These are phyloP conservation scores for Cyclostephanos invisitatus DNA, from an alignment of 108 stramenopile genomes.

Conservation along the genomic window DNA sequence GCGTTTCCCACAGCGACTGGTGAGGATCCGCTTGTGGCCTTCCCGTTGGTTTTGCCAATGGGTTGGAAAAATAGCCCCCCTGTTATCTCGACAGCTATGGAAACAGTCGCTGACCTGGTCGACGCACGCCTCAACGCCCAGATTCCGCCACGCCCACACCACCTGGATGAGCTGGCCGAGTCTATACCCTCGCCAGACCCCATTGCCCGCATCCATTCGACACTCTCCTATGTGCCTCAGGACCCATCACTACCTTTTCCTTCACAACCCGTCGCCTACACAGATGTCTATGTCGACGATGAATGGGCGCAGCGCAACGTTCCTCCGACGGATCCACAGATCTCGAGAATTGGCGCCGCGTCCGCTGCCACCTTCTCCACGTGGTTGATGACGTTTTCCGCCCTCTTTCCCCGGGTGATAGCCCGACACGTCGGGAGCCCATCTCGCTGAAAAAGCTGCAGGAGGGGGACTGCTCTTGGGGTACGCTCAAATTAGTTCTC, in stretches of 20 bases:
- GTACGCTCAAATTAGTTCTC: conserved; percentile 16
- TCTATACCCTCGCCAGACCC: not conserved
- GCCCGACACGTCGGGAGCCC: conserved; percentile 22
- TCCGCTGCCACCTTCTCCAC: not conserved
- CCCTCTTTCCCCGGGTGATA: conserved; percentile 21
- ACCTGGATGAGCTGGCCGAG: not conserved
- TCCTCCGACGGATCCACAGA: not conserved
- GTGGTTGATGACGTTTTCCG: conserved; percentile 28
- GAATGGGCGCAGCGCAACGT: not conserved
- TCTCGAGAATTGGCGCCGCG: not conserved
- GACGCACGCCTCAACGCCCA: not conserved
- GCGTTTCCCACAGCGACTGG: conserved; percentile 2
- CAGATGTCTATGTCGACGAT: conserved; percentile 24
- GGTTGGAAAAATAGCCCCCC: conserved; percentile 15
- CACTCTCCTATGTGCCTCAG: not conserved
- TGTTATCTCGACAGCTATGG: conserved; percentile 5
- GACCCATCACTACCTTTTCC: not conserved
- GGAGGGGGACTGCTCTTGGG: conserved; percentile 29
- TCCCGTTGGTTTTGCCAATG: conserved; percentile 1
- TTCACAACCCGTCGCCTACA: not conserved
- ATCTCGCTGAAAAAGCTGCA: conserved; percentile 42
- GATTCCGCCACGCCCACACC: not conserved
- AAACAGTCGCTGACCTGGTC: conserved; percentile 8
- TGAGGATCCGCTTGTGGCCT: conserved; percentile 12
- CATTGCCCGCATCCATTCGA: not conserved